A percentile compares a stretch with the other conserved stretches of the same genome.
Evolutionary conservation across 805 yeast species (phyloP).

Genomic region (Wickerhamiella dianesei): DNA sequence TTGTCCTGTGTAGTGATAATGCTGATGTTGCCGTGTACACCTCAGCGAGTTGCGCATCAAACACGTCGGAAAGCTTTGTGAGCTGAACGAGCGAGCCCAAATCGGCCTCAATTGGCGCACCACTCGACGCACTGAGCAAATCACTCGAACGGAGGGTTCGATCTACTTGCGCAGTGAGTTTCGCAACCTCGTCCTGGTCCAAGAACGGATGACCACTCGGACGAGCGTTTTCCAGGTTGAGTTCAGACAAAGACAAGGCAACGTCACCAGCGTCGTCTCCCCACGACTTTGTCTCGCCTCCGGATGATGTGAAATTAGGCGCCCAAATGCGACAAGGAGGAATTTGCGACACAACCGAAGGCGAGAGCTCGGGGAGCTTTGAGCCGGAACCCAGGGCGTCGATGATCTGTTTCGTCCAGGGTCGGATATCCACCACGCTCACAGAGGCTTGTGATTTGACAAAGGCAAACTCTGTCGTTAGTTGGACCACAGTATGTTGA

Average conservation of each 20-base stretch:
- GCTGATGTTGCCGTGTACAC: constrained; percentile 27
- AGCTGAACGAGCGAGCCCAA: constrained; percentile 18
- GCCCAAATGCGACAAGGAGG: neutral
- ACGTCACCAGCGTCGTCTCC: neutral
- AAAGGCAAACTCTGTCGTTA: constrained; percentile 1
- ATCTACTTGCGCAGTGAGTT: neutral
- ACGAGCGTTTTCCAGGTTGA: neutral
- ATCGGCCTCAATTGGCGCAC: constrained; percentile 15
- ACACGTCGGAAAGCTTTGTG: constrained; percentile 15
- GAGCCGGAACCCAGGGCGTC: neutral
- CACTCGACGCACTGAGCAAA: neutral
- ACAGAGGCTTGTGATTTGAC: neutral
- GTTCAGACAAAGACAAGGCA: neutral
- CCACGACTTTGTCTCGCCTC: neutral
- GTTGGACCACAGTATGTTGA: neutral
- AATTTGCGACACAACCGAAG: neutral
- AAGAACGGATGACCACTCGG: neutral
- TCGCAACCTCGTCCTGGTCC: neutral
- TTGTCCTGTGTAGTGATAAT: constrained; percentile 27
- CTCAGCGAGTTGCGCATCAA: constrained; percentile 18
- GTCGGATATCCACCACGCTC: constrained; percentile 3
- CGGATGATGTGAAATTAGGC: neutral
- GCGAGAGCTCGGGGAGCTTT: neutral
- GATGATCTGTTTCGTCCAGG: constrained; percentile 1
- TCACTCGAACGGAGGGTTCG: neutral